Conservation (phyloP, 768 basidiomycete genomes). For the Leccinum longicurvipes region DNA sequence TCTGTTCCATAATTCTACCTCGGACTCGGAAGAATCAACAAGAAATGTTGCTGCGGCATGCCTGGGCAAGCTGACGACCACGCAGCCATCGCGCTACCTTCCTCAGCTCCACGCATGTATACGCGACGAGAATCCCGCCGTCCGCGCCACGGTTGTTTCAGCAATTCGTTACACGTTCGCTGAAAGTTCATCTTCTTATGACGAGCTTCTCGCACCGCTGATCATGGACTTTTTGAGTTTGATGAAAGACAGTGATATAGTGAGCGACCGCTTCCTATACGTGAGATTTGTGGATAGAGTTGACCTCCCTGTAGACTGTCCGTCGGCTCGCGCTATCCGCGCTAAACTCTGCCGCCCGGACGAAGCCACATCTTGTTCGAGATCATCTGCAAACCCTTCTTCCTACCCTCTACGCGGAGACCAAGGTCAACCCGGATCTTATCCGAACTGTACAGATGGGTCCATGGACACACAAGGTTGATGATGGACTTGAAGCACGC, state of each 20-base stretch:
- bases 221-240: conserved; percentile 89
- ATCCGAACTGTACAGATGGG: conserved; percentile 95
- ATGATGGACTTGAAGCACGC: conserved; percentile 93
- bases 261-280: conserved; percentile 34
- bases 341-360: conserved; percentile 91
- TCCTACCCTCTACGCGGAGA: conserved; percentile 85
- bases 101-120: conserved; percentile 88
- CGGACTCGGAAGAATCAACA: conserved; percentile 82
- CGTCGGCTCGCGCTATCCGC: conserved; percentile 87
- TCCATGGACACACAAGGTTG: conserved; percentile 95
- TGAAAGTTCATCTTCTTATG: conserved; percentile 80
- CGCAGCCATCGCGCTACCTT: conserved; percentile 86
- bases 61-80: conserved; percentile 90
- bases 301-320: conserved; percentile 60
- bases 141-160: conserved; percentile 86
- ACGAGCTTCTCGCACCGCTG: conserved; percentile 84
- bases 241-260: conserved; percentile 86
- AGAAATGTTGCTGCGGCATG: conserved; percentile 96
- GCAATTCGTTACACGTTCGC: conserved; percentile 91
- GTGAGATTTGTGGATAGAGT: neutral
- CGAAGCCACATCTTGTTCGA: conserved; percentile 88
- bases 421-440: conserved; percentile 69
- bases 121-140: conserved; percentile 60
- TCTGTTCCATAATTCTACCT: conserved; percentile 84
- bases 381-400: conserved; percentile 76